Evolutionary conservation across 2,329 filamentous ascomycete genomes (phyloP).

Genomic region (Paracoccidioides brasiliensis): DNA sequence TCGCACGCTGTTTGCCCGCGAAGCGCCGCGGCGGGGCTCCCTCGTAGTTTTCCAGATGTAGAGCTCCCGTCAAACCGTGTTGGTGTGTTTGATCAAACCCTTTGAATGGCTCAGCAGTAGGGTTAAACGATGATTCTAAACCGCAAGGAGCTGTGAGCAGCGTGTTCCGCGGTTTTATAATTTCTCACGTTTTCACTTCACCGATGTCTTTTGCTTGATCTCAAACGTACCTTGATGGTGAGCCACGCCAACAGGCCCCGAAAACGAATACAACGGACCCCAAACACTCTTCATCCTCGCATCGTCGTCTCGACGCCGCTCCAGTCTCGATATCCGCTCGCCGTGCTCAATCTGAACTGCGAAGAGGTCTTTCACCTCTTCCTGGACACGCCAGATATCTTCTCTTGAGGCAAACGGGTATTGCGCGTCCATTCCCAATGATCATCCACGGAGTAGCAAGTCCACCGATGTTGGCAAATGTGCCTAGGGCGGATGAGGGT

Average conservation of each 20-base stretch:
- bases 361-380: conserved; percentile 49
- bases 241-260: conserved; percentile 67
- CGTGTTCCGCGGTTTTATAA: neutral
- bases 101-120: conserved; percentile 73
- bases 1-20: conserved; percentile 88
- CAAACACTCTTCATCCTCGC: conserved; percentile 69
- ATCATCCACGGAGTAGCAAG: neutral
- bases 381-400: conserved; percentile 52
- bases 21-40: conserved; percentile 74
- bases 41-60: conserved; percentile 78
- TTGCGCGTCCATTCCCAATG: conserved; percentile 46
- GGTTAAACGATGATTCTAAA: conserved; percentile 64
- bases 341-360: conserved; percentile 47
- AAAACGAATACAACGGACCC: conserved; percentile 74
- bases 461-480: neutral
- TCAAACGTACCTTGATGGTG: conserved; percentile 64
- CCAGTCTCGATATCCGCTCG: conserved; percentile 47
- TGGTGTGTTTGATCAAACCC: conserved; percentile 75
- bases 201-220: neutral
- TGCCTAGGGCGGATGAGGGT: neutral
- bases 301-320: conserved; percentile 51
- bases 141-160: neutral
- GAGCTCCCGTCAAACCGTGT: conserved; percentile 62
- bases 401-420: conserved; percentile 50
- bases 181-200: neutral